Evolutionary conservation across 2,329 filamentous ascomycete species (phyloP).

Genomic region (Fusarium neocosmosporiellum): DNA sequence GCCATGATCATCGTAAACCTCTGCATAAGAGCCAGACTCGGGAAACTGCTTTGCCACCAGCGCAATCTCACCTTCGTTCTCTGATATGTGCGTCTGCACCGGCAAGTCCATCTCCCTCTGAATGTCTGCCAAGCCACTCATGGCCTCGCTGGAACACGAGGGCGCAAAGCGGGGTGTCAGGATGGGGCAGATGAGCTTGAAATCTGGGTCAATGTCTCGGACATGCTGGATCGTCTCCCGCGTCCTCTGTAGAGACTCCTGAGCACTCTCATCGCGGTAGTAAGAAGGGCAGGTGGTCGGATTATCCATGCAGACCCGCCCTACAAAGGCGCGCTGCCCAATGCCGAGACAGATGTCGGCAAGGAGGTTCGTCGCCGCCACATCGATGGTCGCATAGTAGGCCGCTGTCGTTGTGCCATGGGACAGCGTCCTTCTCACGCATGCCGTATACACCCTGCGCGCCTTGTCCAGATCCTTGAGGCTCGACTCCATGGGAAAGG

Average conservation of each 20-base stretch:
- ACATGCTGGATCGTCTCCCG: constrained; percentile 74
- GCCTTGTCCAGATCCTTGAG: constrained; percentile 74
- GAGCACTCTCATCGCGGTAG: constrained; percentile 80
- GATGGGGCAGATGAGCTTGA: constrained; percentile 78
- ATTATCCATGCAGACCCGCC: constrained; percentile 94
- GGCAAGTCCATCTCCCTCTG: constrained; percentile 72
- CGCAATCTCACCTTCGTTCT: constrained; percentile 79
- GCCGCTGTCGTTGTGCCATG: constrained; percentile 93
- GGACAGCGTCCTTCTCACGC: constrained; percentile 82
- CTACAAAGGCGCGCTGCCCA: constrained; percentile 91
- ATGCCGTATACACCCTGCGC: constrained; percentile 77
- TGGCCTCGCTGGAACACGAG: constrained; percentile 67
- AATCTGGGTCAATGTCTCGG: constrained; percentile 70
- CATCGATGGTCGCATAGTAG: constrained; percentile 94
- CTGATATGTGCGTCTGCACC: constrained; percentile 90
- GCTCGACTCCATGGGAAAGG: constrained; percentile 90
- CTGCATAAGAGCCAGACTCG: constrained; percentile 71
- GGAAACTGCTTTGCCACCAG: constrained; percentile 80
- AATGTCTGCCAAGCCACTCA: constrained; percentile 73
- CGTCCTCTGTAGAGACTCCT: constrained; percentile 67
- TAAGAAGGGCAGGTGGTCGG: constrained; percentile 73
- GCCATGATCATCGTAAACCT: constrained; percentile 80
- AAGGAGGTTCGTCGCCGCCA: constrained; percentile 89
- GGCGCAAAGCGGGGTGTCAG: constrained; percentile 80
- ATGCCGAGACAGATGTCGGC: constrained; percentile 81